phyloP scores from a whole-genome alignment of 2,329 filamentous ascomycete genomes.

The Hypoxylon sp. region DNA sequence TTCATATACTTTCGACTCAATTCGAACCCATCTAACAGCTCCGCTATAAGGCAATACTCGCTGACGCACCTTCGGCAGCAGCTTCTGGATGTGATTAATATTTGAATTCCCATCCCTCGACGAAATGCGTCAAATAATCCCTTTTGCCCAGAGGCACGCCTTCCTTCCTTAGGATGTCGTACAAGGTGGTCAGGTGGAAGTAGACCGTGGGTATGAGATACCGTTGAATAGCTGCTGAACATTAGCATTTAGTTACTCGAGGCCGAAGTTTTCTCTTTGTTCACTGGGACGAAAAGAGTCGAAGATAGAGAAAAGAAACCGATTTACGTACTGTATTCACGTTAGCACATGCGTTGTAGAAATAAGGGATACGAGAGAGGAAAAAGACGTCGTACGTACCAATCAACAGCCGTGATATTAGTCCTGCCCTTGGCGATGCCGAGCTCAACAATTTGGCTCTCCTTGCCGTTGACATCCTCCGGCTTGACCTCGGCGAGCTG shows the following conservation, averaged over 20 bases:
- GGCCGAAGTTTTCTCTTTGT: background rate
- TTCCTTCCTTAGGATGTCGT: conserved; percentile 70
- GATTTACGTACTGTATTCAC: conserved; percentile 9
- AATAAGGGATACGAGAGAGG: background rate
- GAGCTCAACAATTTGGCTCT: conserved; percentile 49
- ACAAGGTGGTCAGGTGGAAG: conserved; percentile 72
- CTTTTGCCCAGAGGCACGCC: conserved; percentile 72
- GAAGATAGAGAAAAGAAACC: background rate
- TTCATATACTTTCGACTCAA: background rate
- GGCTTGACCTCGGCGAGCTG: conserved; percentile 49
- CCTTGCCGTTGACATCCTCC: conserved; percentile 53
- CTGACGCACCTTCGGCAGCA: background rate
- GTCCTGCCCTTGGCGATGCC: conserved; percentile 50
- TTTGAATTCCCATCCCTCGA: conserved; percentile 35
- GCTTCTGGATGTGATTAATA: background rate
- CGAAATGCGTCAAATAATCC: conserved; percentile 60
- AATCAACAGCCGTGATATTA: conserved; percentile 54
- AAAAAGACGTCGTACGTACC: conserved; percentile 18
- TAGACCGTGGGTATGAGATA: conserved; percentile 71
- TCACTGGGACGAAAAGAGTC: background rate
- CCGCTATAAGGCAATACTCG: background rate
- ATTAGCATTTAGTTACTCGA: conserved; percentile 14
- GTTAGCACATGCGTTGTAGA: conserved; percentile 7
- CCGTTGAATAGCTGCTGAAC: conserved; percentile 53
- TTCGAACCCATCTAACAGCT: background rate